Conservation (phyloP, 139 green algal genomes). For the Coccomyxa sp. region DNA sequence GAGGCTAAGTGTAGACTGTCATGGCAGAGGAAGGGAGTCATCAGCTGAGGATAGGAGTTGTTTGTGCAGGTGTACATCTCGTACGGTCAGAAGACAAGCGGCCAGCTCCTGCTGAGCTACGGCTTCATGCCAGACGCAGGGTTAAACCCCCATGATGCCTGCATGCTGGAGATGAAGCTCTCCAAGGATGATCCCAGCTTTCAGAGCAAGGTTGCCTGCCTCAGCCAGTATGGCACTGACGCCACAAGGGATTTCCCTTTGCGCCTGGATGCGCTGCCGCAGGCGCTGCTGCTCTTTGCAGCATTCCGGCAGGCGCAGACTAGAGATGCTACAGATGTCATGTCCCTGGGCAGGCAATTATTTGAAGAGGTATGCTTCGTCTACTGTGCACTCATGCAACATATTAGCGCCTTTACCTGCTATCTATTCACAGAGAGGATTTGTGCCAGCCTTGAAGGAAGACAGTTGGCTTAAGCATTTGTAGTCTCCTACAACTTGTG, state of each 20-base stretch:
- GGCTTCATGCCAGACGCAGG: constrained; percentile 50
- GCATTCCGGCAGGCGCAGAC: too few species aligned
- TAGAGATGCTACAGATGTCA: too few species aligned
- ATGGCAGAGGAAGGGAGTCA: neutral
- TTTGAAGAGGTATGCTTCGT: too few species aligned
- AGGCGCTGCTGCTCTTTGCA: constrained; percentile 32
- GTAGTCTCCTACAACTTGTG: too few species aligned
- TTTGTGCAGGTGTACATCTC: constrained; percentile 36
- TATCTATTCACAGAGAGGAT: too few species aligned
- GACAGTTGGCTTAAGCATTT: too few species aligned
- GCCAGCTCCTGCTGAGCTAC: constrained; percentile 63
- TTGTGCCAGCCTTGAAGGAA: too few species aligned
- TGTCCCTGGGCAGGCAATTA: too few species aligned
- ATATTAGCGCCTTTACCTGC: too few species aligned
- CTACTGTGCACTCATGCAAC: too few species aligned
- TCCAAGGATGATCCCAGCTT: constrained; percentile 2
- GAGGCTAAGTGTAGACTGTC: neutral
- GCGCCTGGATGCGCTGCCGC: constrained; percentile 31
- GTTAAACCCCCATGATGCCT: constrained; percentile 55
- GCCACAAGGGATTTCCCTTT: constrained; percentile 35
- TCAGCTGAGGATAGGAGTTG: neutral
- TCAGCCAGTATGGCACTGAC: constrained; percentile 14
- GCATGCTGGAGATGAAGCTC: constrained; percentile 28
- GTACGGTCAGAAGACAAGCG: constrained; percentile 53
- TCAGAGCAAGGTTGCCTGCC: constrained; percentile 30